Conservation (phyloP, 352 stramenopile genomes). For the Pelagophyceae sp. region DNA sequence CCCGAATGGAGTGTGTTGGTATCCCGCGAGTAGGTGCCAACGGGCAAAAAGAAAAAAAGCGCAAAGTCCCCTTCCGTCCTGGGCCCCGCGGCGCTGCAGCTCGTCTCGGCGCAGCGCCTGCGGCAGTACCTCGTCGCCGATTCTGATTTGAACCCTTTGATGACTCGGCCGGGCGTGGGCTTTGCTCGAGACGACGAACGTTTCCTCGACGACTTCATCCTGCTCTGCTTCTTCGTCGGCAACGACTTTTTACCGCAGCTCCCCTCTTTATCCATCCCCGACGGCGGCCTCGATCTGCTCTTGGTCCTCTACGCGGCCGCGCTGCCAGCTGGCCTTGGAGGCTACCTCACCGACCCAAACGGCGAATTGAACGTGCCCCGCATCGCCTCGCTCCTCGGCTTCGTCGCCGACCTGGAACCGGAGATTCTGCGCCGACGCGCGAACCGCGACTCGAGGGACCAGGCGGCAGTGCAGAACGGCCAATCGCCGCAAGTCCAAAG, state of each 20-base stretch:
- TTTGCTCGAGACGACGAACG: constrained; percentile 82
- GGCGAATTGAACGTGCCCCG: neutral
- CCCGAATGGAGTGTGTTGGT: no score
- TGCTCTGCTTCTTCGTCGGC: constrained; percentile 95
- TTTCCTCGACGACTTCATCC: constrained; percentile 96
- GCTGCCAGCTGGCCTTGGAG: constrained; percentile 59
- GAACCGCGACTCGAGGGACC: neutral
- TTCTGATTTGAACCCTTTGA: neutral
- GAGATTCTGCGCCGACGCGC: constrained; percentile 6
- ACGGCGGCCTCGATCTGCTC: constrained; percentile 92
- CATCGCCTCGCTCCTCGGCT: neutral
- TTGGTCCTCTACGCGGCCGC: constrained; percentile 89
- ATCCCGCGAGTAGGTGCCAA: constrained; percentile 30
- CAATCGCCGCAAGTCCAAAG: no score
- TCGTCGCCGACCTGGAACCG: neutral
- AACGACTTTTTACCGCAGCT: constrained; percentile 98
- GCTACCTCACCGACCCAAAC: constrained; percentile 80
- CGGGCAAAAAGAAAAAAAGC: neutral
- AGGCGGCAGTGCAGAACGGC: no score
- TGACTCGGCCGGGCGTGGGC: constrained; percentile 57
- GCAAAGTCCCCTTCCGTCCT: neutral
- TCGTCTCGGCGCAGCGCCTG: neutral
- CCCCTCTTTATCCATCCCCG: constrained; percentile 92
- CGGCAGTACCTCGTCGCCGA: neutral
- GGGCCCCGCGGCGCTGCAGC: neutral